Evolutionary conservation across 768 basidiomycete genomes (phyloP), one percentile per base, ranked within the genome.

Genomic region (Auricularia auricula-judae): DNA sequence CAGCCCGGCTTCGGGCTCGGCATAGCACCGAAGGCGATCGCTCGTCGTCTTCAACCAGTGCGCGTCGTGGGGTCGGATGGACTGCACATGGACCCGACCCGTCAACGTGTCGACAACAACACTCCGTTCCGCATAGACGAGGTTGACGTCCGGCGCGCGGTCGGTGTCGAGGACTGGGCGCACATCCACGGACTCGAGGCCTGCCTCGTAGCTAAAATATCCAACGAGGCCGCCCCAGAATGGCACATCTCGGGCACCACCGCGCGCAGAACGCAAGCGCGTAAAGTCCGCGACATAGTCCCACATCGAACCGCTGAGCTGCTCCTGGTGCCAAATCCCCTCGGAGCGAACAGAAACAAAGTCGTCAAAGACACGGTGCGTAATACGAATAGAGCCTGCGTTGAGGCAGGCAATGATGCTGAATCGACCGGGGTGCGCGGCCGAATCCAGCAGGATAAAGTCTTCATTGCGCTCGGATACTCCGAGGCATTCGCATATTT

Each of bases 171-270:
- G 71, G 72, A n/a, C 42, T 64, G 56, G 72, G 63, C 79, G 74
- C 61, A 86, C 75, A 23, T 76, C 72, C 33, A 91, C 73, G 5
- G 83, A 78, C 54, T 81, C 74, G 4, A 86, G 80, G 12, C 90
- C 91, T 18, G 91, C 77, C 72, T 92, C 91, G 70, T 93, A 93
- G 68, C 87, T 88, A 65, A 93, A 74, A 65, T 82, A 84, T 8
- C 91, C 91, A 29, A 92, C 74, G 14, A 93, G 76, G 29, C 91
- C 91, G 42, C 90, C 91, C 89, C 90, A 91, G 72, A 93, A 93
- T 0, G 90, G 91, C 54, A 85, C 72, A 10, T 84, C 79, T 5
- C 77, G 68, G 51, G 69, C 69, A 3, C 88, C 87, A 29, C 78
- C 65, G 23, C 47, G 78, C 29, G 68, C 66, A 8, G 80, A 82